These are phyloP conservation scores for Puccinia novopanici DNA, from an alignment of 1,284 basidiomycete genomes.

Conservation along the genomic window DNA sequence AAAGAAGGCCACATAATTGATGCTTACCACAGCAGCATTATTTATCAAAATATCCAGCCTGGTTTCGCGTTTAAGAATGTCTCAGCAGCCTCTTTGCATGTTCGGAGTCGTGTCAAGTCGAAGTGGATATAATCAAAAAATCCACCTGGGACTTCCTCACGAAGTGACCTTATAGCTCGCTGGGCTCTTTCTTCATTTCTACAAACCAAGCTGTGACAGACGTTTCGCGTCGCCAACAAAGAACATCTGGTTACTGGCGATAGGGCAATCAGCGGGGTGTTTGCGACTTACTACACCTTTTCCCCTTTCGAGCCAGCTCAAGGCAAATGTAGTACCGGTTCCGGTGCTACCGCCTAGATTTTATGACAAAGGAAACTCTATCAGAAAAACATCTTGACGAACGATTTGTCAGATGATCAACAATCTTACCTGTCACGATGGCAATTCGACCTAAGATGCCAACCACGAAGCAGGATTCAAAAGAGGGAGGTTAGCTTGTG, in stretches of 20 bases:
- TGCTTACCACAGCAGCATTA: constrained; percentile 55
- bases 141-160: constrained; percentile 51
- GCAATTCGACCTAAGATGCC: constrained; percentile 24
- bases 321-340: constrained; percentile 36
- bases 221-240: not conserved
- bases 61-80: constrained; percentile 54
- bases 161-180: constrained; percentile 32
- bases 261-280: not conserved
- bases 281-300: constrained; percentile 38
- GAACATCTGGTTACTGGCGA: not conserved
- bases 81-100: constrained; percentile 55
- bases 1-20: not conserved
- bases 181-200: constrained; percentile 21
- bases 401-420: not conserved
- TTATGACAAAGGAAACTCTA: too few species aligned
- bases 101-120: constrained; percentile 57
- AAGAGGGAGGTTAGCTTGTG: not conserved
- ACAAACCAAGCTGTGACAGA: constrained; percentile 26
- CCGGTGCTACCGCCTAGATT: constrained; percentile 33
- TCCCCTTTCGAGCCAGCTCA: constrained; percentile 36
- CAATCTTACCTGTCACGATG: constrained; percentile 41
- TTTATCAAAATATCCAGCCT: constrained; percentile 58
- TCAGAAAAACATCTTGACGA: not conserved
- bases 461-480: not conserved
- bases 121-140: constrained; percentile 57